Percentiles rank a stretch among this genome's conserved stretches.
Evolutionary conservation across 2,329 filamentous ascomycete genomes (phyloP).

Genomic region (Aspergillus sp.): DNA sequence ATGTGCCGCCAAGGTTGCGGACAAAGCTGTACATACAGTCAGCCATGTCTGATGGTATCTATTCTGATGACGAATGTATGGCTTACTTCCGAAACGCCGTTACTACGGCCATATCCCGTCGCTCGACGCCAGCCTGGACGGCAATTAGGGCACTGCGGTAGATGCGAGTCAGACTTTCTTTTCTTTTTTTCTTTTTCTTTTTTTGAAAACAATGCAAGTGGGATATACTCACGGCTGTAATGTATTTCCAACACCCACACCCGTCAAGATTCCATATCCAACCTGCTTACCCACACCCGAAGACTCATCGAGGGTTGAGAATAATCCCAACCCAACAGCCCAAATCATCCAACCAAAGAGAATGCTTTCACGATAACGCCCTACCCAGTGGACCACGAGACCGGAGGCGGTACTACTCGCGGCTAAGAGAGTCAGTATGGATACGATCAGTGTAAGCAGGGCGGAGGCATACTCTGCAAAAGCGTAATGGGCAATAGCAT

Average conservation of each 20-base stretch:
- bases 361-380: slow-evolving; percentile 48
- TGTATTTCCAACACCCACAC: slow-evolving; percentile 46
- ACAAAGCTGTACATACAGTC: slow-evolving; percentile 25
- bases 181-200: too few species aligned
- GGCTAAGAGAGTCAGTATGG: slow-evolving; percentile 9
- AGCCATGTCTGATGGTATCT: background rate
- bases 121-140: slow-evolving; percentile 33
- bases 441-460: background rate
- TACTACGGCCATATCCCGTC: slow-evolving; percentile 35
- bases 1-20: slow-evolving; percentile 35
- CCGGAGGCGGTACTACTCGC: slow-evolving; percentile 45
- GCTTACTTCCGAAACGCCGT: slow-evolving; percentile 30
- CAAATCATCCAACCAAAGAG: slow-evolving; percentile 47
- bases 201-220: too few species aligned
- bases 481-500: slow-evolving; percentile 45
- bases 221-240: slow-evolving; percentile 35
- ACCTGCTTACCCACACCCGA: slow-evolving; percentile 47
- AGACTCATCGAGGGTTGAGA: slow-evolving; percentile 44
- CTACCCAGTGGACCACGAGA: slow-evolving; percentile 46
- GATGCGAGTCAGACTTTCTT: too few species aligned
- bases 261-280: slow-evolving; percentile 47
- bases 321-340: slow-evolving; percentile 46
- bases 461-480: slow-evolving; percentile 31
- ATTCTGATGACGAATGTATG: too few species aligned
- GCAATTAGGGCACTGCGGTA: slow-evolving; percentile 25